phyloP scores from a whole-genome alignment of 129 eudicot genomes.

The Rutidosis leptorrhynchoides region DNA sequence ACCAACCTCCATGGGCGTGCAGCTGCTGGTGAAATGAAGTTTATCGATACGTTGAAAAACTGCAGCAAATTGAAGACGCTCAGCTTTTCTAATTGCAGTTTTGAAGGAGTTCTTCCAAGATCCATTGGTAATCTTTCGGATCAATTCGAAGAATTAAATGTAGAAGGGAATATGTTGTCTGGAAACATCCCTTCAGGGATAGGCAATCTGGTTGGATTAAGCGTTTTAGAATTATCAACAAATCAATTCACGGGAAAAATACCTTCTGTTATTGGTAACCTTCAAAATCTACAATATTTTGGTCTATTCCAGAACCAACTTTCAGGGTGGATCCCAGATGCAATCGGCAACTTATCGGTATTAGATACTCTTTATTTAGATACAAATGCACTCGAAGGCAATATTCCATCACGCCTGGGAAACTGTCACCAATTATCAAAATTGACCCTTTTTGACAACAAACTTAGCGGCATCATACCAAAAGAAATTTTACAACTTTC shows the following conservation, averaged over 20 bases:
- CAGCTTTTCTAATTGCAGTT: not conserved
- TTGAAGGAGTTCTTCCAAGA: too few relatives aligned
- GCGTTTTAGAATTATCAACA: not conserved
- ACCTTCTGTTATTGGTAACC: conserved; percentile 11
- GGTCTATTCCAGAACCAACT: not conserved
- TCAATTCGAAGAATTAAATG: not conserved
- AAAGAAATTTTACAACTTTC: conserved; percentile 14
- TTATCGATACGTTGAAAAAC: conserved; percentile 19
- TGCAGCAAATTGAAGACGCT: conserved; percentile 4
- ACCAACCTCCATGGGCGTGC: conserved; percentile 8
- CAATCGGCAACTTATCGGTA: conserved; percentile 17
- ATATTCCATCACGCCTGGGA: conserved; percentile 11
- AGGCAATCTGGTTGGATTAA: conserved; percentile 15
- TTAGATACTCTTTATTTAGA: not conserved
- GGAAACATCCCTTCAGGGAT: conserved; percentile 25
- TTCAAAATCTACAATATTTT: not conserved
- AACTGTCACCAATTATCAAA: not conserved
- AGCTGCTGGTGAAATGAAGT: conserved; percentile 12
- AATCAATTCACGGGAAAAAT: not conserved
- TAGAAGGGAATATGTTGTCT: not conserved
- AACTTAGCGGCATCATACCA: conserved; percentile 17
- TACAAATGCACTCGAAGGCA: not conserved
- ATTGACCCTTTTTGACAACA: conserved; percentile 2
- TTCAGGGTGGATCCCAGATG: too few relatives aligned
- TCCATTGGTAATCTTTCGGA: conserved; percentile 22